These are phyloP conservation scores for Uncinocarpus reesii DNA, from an alignment of 2,329 filamentous ascomycete genomes.

Conservation along the genomic window DNA sequence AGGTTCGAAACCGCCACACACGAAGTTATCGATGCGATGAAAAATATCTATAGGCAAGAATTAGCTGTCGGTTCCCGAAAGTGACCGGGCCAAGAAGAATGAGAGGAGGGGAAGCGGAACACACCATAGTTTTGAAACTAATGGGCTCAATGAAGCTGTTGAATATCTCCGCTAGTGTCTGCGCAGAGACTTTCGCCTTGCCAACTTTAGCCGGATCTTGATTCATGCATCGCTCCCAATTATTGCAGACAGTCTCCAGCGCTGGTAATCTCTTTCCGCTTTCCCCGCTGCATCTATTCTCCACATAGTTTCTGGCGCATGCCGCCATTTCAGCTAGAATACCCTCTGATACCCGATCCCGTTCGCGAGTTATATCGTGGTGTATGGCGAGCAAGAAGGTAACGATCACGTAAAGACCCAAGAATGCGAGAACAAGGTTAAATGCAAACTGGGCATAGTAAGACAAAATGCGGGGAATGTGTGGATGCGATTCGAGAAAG, in stretches of 20 bases:
- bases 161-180: slow-evolving; percentile 83
- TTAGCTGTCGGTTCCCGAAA: background rate
- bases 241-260: slow-evolving; percentile 59
- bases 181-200: slow-evolving; percentile 67
- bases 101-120: slow-evolving; percentile 17
- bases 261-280: slow-evolving; percentile 54
- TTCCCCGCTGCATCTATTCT: slow-evolving; percentile 62
- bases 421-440: slow-evolving; percentile 40
- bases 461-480: slow-evolving; percentile 55
- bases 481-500: slow-evolving; percentile 54
- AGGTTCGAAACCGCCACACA: slow-evolving; percentile 50
- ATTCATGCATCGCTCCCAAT: slow-evolving; percentile 82
- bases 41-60: slow-evolving; percentile 29
- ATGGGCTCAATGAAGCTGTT: slow-evolving; percentile 89
- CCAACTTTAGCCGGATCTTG: slow-evolving; percentile 69
- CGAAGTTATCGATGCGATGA: slow-evolving; percentile 33
- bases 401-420: slow-evolving; percentile 56
- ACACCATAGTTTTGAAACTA: slow-evolving; percentile 68
- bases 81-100: background rate
- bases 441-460: slow-evolving; percentile 54
- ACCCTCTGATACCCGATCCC: slow-evolving; percentile 55
- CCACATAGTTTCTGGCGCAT: slow-evolving; percentile 62
- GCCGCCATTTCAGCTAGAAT: slow-evolving; percentile 62
- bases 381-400: slow-evolving; percentile 59
- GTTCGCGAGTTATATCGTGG: slow-evolving; percentile 63